Evolutionary conservation across 345 rosid species (phyloP).

Genomic region (Sonneratia alba): DNA sequence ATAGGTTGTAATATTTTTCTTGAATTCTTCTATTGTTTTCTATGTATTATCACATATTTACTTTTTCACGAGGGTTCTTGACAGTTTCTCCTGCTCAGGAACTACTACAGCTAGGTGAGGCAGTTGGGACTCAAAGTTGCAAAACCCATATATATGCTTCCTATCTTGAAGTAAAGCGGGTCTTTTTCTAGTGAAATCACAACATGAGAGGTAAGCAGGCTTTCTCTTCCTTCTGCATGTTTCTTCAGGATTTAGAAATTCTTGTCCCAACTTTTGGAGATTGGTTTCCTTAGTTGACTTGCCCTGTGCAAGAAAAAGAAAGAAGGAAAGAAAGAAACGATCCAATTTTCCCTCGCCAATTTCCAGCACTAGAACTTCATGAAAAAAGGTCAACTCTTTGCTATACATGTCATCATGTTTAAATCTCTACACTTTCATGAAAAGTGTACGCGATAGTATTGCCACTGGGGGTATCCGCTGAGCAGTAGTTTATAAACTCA

Average conservation of each 20-base stretch:
- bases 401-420: background rate
- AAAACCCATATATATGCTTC: conserved; percentile 68
- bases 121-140: conserved; percentile 88
- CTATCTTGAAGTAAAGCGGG: conserved; percentile 77
- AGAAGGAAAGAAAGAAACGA: too few species aligned
- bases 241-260: background rate
- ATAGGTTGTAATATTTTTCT: background rate
- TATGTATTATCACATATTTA: background rate
- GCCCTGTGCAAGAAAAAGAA: background rate
- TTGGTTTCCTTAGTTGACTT: background rate
- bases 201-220: conserved; percentile 57
- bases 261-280: background rate
- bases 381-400: background rate
- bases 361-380: background rate
- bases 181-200: conserved; percentile 73
- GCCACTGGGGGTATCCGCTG: background rate
- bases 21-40: background rate
- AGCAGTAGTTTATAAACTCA: background rate
- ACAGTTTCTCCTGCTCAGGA: conserved; percentile 36
- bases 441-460: background rate
- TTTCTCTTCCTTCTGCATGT: background rate
- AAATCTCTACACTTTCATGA: background rate
- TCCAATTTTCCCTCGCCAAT: background rate
- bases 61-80: background rate
- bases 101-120: conserved; percentile 85